Evolutionary conservation across 139 green algal species (phyloP).

Genomic region (Marvania coccoides): DNA sequence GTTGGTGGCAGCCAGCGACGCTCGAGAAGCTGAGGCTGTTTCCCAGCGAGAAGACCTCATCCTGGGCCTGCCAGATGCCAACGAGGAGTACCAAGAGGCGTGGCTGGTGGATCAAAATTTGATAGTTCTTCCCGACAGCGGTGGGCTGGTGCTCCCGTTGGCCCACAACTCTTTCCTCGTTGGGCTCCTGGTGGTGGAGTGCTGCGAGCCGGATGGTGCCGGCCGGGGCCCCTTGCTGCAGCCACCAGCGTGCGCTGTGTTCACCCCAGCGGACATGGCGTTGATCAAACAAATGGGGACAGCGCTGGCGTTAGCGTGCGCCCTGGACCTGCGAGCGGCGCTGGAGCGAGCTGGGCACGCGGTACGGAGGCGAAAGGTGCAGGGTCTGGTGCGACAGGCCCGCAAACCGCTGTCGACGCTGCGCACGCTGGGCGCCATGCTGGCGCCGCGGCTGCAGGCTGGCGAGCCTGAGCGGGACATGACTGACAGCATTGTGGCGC

Average conservation of each 20-base stretch:
- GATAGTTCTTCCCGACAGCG: conserved; percentile 46
- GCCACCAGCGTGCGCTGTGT: conserved; percentile 4
- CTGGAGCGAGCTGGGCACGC: conserved; percentile 30
- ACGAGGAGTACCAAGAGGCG: conserved; percentile 28
- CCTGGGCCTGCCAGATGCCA: conserved; percentile 10
- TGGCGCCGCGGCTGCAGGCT: conserved; percentile 39
- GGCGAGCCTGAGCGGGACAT: conserved; percentile 51
- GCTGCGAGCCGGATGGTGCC: background rate
- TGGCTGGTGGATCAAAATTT: conserved; percentile 42
- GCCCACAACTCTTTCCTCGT: conserved; percentile 40
- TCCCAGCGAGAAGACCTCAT: background rate
- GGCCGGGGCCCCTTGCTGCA: background rate
- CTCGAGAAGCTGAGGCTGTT: background rate
- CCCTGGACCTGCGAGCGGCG: conserved; percentile 44
- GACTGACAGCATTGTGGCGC: conserved; percentile 47
- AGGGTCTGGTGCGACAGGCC: conserved; percentile 36
- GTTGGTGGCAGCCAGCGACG: conserved; percentile 11
- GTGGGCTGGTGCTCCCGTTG: conserved; percentile 52
- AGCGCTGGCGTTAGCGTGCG: conserved; percentile 44
- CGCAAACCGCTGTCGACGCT: conserved; percentile 47
- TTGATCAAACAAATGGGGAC: conserved; percentile 35
- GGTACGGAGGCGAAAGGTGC: conserved; percentile 21
- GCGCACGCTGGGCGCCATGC: conserved; percentile 55
- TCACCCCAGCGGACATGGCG: conserved; percentile 22
- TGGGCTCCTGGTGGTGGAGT: conserved; percentile 52